Evolutionary conservation across 768 basidiomycete species (phyloP), one percentile per base, ranked within the genome.

Genomic region (Auriscalpium vulgare): DNA sequence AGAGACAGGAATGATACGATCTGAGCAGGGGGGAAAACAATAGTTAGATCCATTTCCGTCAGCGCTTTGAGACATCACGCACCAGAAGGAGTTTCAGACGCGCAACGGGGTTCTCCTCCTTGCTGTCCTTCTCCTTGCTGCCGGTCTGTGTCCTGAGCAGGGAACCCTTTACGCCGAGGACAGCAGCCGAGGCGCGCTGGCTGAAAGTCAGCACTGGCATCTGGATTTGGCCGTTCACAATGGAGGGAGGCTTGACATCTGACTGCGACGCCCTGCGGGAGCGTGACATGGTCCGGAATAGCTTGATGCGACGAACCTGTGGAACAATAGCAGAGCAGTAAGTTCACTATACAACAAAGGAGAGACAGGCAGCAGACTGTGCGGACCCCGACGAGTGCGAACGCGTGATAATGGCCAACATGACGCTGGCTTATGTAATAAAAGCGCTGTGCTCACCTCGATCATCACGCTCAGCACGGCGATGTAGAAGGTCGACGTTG

Each of bases 401-500:
- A 17, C 2, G 40, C 40, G 72, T 62, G 59, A 10, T 46, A 53
- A 46, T 14, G 10, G 51, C 8, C 51, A 37, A 37, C 37, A 10
- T 29, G 37, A 40, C n/a, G 45, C 47, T 44, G 56, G 50, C 47
- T 53, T 50, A 60, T 16, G 35, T n/a, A 21, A 13, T 13, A 34
- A 7, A 8, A 13, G 21, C 10, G 10, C 11, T 47, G 9, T 35
- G 65, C 78, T 54, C 54, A 92, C 92, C 78, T 99, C 95, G 58
- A 98, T 87, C 88, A 98, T 97, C 68, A 99, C 78, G n/a, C 84
- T 86, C 53, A 99, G 74, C 53, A 97, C 83, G 1, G 90, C 85
- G 0, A 90, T 80, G 67, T 95, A 87, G 72, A 97, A 95, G 0
- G 92, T 92, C 71, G 87, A 88, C 59, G 97, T 80, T 70, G 92